These are phyloP conservation scores for Plantago ovata DNA, from an alignment of 257 asterid genomes.

Conservation along the genomic window DNA sequence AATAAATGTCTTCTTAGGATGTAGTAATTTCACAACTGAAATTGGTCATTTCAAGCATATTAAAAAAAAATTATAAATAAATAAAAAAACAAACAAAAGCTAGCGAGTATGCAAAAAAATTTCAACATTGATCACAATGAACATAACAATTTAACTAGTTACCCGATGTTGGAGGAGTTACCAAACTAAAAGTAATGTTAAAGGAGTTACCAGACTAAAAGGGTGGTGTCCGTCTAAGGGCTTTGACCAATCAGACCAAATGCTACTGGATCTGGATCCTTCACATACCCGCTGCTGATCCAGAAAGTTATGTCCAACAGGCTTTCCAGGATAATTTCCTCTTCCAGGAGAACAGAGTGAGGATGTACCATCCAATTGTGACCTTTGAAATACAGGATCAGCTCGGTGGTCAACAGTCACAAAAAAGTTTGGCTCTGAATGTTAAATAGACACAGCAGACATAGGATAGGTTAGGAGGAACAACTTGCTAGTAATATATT, in stretches of 20 bases:
- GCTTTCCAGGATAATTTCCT: constrained; percentile 17
- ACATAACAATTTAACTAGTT: constrained; percentile 5
- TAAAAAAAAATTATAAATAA: too few relatives aligned
- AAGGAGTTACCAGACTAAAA: constrained; percentile 2
- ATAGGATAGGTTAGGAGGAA: constrained; percentile 8
- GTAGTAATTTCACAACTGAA: too few relatives aligned
- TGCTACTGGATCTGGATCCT: constrained; percentile 14
- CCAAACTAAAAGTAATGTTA: constrained; percentile 2
- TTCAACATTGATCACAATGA: not conserved
- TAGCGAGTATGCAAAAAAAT: not conserved
- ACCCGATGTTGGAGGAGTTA: not conserved
- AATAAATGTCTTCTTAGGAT: too few relatives aligned
- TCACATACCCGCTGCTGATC: constrained; percentile 16
- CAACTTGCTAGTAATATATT: constrained; percentile 10
- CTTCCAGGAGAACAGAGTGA: constrained; percentile 15
- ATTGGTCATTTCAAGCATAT: not conserved
- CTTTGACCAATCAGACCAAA: constrained; percentile 21
- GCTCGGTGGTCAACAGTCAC: constrained; percentile 13
- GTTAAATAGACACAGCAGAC: constrained; percentile 5
- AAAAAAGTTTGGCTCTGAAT: constrained; percentile 5
- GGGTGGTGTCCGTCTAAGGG: constrained; percentile 14
- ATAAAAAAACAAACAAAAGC: too few relatives aligned
- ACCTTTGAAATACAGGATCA: constrained; percentile 7
- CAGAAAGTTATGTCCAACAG: constrained; percentile 13
- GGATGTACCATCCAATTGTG: constrained; percentile 8